Evolutionary conservation across 495 filamentous ascomycete genomes (phyloP), one percentile per base, ranked within the genome.

Genomic region (Aspergillus biplanus): DNA sequence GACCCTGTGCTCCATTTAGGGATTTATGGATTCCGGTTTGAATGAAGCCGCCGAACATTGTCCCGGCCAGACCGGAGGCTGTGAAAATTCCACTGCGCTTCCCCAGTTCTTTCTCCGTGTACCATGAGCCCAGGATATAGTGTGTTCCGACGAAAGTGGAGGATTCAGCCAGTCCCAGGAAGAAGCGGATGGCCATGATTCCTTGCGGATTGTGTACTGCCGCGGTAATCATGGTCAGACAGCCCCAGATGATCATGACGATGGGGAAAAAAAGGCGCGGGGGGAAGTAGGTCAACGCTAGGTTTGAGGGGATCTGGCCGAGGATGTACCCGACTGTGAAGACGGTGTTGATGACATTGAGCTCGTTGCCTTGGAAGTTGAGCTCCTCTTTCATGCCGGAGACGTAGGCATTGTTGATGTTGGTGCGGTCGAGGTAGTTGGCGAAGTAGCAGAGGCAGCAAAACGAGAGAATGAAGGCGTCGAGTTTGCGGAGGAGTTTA

Each of bases 111-210:
- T 76, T 73, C 61, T 84, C 78, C 4, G 82, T 89, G 62, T 91
- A 91, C 87, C 88, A 91, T 0, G 81, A 81, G 2, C 87, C 87
- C 5, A 90, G 74, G 66, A 91, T 84, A 64, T 88, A 89, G 37
- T 88, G 86, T 0, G 83, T 88, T 13, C 88, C 87, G 7, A 84
- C 81, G 52, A 89, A 90, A 9, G 83, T 87, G 56, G 73, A 82
- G 0, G 83, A 74, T 70, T 90, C 87, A 39, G 79, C 78, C 15
- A 88, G 67, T 11, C 85, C 88, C 65, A 86, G 82, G 68, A 91
- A 88, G 78, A 91, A 89, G 6, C 88, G 84, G 61, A 91, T 86
- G 2, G 82, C 85, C 80, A 86, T 87, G 65, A 91, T 84, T n/a
- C 80, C 70, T 44, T 78, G 71, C 0, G 82, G 82, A 4, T 72